Evolutionary conservation across 1,139 yeast species (phyloP), one percentile per base, ranked within the genome.

Genomic region (Zygoascus meyerae): DNA sequence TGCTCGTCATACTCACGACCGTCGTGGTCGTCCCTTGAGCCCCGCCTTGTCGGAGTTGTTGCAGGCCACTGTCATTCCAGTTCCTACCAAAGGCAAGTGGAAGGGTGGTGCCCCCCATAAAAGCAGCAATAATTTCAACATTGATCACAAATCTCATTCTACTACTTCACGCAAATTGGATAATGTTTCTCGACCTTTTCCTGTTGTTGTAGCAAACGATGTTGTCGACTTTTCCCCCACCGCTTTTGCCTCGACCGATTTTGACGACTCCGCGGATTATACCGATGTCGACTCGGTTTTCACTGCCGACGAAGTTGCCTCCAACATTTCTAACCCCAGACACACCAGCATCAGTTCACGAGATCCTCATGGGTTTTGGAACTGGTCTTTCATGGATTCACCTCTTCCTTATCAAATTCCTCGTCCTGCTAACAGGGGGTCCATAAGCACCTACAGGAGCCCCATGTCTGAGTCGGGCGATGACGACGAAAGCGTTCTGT

Each of bases 11-110:
- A 49, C 55, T 11, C 54, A 52, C 33, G 58, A 55, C 43, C 58
- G 51, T 41, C 50, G 50, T n/a, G 58, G 57, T 31, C 49, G 59
- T 41, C 51, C 47, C 32, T 47, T 56, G 38, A 45, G 55, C 32
- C 61, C 60, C 30, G 60, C 60, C 6, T 45, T 58, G 45, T 49
- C 60, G 12, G 50, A 49, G 15, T 51, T 58, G 21, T 45, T 58
- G 9, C 52, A 55, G 5, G 42, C 58, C 9, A 58, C 61, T 10
- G 55, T 56, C 10, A 58, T 58, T 15, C 60, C 61, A 11, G 43
- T 40, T 15, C 43, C 40, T 21, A 21, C 26, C 26, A 21, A 21
- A 21, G 26, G 26, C 26, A 21, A 21, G 26, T 21, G 26, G 26
- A 21, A 21, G 26, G 7, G 26, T 7, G 7, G 7, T 7, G 26